Evolutionary conservation across 1,284 basidiomycete species (phyloP), one percentile per base, ranked within the genome.

Genomic region (Ustilago crameri): DNA sequence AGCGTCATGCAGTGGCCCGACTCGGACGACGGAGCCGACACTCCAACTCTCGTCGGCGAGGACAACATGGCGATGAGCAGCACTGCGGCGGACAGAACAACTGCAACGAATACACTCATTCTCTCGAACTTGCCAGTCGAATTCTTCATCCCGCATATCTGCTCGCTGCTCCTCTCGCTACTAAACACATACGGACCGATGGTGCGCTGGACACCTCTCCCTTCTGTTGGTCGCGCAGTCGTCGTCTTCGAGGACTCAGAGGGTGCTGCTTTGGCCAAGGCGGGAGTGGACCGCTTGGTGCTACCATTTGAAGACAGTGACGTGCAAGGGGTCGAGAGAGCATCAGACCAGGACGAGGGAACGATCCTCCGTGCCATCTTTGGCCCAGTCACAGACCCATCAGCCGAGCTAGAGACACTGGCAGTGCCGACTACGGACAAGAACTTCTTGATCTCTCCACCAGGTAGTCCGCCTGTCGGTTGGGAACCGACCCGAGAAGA

Each of bases 371-470:
- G 70, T 8, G 70, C 70, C 18, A 40, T 64, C 37, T 73, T 64
- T 35, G 70, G 70, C 1, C 57, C 70, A 2, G 22, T 34, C 3
- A 57, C 54, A 17, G 54, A 55, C 18, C 57, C 55, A 0, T 38
- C 47, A 22, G 23, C 66, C 7, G 65, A 74, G 34, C 60, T 44
- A 32, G 66, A 65, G 41, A 74, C 62, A 37, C 55, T 81, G 46
- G 56, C 57, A 20, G 78, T 79, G 15, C 95, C 95, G 0, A 85
- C 87, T 0, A 81, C 90, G 37, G 91, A 93, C 76, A 93, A 93
- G 85, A 98, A 98, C 85, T 98, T 98, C 85, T 87, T 98, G 51
- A 95, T 98, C 75, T 97, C 94, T 0, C 95, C 95, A 0, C 96
- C 96, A 1, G 96, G 95, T n/a, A 95, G 93, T 0, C 95, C 96